phyloP scores from a whole-genome alignment of 768 basidiomycete genomes.

The Termitomyces sp. region DNA sequence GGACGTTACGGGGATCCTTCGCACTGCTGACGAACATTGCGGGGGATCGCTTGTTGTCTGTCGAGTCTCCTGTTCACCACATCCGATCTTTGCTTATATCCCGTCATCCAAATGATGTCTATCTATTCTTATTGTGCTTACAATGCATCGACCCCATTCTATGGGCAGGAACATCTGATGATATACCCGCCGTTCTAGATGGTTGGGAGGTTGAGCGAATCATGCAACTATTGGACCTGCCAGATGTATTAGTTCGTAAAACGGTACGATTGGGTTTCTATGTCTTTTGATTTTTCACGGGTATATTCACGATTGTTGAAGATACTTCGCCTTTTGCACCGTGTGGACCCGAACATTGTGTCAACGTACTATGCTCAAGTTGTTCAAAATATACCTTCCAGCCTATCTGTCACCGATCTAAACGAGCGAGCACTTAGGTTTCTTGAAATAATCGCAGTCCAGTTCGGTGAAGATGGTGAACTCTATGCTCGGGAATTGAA shows the following conservation, averaged over 20 bases:
- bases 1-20: constrained; percentile 31
- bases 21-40: constrained; percentile 24
- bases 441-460: constrained; percentile 48
- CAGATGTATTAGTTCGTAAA: constrained; percentile 50
- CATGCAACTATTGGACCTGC: constrained; percentile 60
- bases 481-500: constrained; percentile 48
- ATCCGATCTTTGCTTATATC: constrained; percentile 59
- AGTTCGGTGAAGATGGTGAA: constrained; percentile 46
- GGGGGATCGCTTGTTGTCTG: constrained; percentile 21
- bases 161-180: constrained; percentile 63
- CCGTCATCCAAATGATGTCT: constrained; percentile 51
- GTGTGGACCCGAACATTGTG: constrained; percentile 55
- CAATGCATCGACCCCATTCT: constrained; percentile 46
- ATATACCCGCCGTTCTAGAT: constrained; percentile 51
- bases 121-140: constrained; percentile 63
- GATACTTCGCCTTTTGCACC: constrained; percentile 54
- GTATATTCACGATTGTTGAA: constrained; percentile 25
- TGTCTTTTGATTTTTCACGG: background rate
- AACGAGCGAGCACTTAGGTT: constrained; percentile 40
- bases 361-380: constrained; percentile 45
- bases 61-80: constrained; percentile 30
- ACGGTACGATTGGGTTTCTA: constrained; percentile 37
- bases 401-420: constrained; percentile 26
- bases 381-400: constrained; percentile 29
- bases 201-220: constrained; percentile 68